Evolutionary conservation across 805 yeast species (phyloP), one percentile per base, ranked within the genome.

Genomic region (Saccharomyces cerevisiae): DNA sequence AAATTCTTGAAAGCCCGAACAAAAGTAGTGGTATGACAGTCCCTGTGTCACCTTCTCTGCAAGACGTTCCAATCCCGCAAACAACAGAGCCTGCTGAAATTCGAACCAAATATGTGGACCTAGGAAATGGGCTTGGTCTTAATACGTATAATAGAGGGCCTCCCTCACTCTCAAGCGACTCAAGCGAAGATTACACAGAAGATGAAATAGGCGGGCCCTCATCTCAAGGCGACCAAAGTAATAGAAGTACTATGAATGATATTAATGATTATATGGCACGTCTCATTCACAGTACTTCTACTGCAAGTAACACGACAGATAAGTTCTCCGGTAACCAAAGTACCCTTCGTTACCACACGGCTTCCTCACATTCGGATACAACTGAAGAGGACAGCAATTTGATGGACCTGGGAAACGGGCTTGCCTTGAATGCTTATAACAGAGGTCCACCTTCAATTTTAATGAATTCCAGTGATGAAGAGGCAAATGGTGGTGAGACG

Each of bases 361-460:
- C 41, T 8, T 28, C 31, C 9, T 28, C 50, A 8, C 30, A 27
- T 28, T 28, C 26, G 10, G 24, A 26, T 22, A 47, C 22, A n/a
- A 47, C 41, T 9, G 30, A 27, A 24, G 29, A 9, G 9, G 22
- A 43, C 4, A 55, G 52, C 14, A 57, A 60, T 14, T 63, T 54
- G 51, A 60, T 62, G 21, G 66, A 67, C 51, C 49, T 69, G n/a
- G 69, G 69, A 11, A 59, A 66, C 51, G 71, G 71, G 47, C 63
- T 69, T 43, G 73, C 70, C 5, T 47, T 73, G 17, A 68, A 68
- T 46, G 56, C 64, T 1, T 70, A 70, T 27, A 67, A 61, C 55
- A 66, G 68, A 52, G 64, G 68, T 9, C 74, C 76, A 2, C 76
- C 77, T 4, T 70, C 75, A 13, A 59, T 72, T 21, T 59, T 66